Evolutionary conservation across 1,284 basidiomycete genomes (phyloP).

Genomic region (Rugosomyces carneus): DNA sequence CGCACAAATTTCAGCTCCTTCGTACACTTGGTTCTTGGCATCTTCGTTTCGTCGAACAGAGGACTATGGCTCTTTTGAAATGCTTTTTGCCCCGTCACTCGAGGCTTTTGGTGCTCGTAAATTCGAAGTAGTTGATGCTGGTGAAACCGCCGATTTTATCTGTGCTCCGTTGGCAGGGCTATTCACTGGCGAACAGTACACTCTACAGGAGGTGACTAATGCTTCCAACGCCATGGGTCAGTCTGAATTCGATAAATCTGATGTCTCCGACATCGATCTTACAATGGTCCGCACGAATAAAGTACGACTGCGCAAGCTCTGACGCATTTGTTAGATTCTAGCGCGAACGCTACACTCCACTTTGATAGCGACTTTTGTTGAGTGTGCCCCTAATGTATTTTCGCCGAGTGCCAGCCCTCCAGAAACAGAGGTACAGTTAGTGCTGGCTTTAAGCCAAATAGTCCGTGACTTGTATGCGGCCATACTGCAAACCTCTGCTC

Average conservation of each 20-base stretch:
- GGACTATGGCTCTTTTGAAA: slow-evolving; percentile 44
- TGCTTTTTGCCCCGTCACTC: slow-evolving; percentile 24
- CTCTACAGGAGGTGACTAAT: slow-evolving; percentile 34
- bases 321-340: slow-evolving; percentile 13
- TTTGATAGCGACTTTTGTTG: slow-evolving; percentile 77
- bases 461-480: slow-evolving; percentile 61
- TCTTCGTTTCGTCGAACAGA: slow-evolving; percentile 42
- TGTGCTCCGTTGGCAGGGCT: slow-evolving; percentile 19
- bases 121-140: slow-evolving; percentile 29
- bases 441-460: slow-evolving; percentile 58
- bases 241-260: slow-evolving; percentile 8
- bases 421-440: slow-evolving; percentile 58
- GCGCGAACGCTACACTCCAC: slow-evolving; percentile 60
- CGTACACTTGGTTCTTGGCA: slow-evolving; percentile 46
- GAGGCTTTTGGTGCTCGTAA: slow-evolving; percentile 5
- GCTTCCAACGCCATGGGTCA: slow-evolving; percentile 7
- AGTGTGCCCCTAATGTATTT: slow-evolving; percentile 79
- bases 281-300: slow-evolving; percentile 4
- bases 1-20: slow-evolving; percentile 11
- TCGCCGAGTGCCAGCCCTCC: slow-evolving; percentile 49
- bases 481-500: slow-evolving; percentile 36
- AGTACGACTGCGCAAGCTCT: neutral
- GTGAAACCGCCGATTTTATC: slow-evolving; percentile 27
- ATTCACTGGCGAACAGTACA: slow-evolving; percentile 23
- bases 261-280: slow-evolving; percentile 6